Percentiles rank a stretch among this genome's conserved stretches.
Evolutionary conservation across 176 grass and related monocot genomes (phyloP).

Genomic region (Cenchrus americanus): DNA sequence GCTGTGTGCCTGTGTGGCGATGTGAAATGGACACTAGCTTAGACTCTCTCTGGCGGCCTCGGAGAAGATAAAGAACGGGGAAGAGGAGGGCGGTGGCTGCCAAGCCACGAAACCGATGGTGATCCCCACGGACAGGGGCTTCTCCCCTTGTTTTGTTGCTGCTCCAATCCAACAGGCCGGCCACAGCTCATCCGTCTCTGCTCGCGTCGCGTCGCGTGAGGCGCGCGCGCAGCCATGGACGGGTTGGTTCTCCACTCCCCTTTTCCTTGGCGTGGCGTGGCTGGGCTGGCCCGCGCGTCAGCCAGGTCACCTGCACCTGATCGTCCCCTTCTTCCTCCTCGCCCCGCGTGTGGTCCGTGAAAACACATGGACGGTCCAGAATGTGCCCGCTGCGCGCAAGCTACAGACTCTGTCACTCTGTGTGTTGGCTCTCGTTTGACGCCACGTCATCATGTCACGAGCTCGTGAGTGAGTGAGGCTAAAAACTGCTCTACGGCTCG

Average conservation of each 20-base stretch:
- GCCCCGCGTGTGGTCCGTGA: background rate
- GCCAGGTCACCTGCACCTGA: background rate
- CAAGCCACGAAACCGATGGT: conserved; percentile 9
- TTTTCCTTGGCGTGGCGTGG: background rate
- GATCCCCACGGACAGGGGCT: background rate
- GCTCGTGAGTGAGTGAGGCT: background rate
- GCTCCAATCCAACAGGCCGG: background rate
- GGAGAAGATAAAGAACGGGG: conserved; percentile 17
- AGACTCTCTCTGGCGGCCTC: background rate
- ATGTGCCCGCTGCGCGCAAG: background rate
- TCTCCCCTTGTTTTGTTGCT: conserved; percentile 9
- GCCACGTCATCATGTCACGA: background rate
- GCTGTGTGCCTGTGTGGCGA: background rate
- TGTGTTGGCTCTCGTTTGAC: background rate
- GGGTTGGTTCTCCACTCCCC: background rate
- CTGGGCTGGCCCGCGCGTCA: background rate
- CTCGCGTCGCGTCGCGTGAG: background rate
- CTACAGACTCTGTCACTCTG: too few species aligned
- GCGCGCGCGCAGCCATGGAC: background rate
- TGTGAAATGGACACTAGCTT: background rate
- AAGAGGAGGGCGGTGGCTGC: background rate
- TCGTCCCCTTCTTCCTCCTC: background rate
- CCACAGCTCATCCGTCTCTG: background rate
- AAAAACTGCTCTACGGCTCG: background rate
- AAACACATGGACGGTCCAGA: conserved; percentile 12